These are phyloP conservation scores for Coniochaeta prunicola DNA, from an alignment of 2,329 filamentous ascomycete species.

Conservation along the genomic window DNA sequence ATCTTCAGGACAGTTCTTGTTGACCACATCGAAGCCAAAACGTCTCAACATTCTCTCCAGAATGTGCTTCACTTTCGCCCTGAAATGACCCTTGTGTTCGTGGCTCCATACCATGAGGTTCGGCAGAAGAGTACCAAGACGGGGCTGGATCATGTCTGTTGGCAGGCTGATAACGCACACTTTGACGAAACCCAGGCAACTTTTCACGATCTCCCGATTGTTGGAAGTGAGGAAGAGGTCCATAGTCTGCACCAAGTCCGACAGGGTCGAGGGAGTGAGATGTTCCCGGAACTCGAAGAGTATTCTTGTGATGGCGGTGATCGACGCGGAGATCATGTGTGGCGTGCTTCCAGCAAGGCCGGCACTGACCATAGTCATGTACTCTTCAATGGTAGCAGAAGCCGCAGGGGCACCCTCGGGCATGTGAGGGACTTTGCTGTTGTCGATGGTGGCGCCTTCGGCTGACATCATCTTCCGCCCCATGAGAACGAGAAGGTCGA, in stretches of 20 bases:
- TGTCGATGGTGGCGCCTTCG: constrained; percentile 68
- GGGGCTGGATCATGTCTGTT: constrained; percentile 67
- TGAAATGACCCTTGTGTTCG: constrained; percentile 96
- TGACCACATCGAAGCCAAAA: constrained; percentile 77
- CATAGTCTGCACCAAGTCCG: constrained; percentile 87
- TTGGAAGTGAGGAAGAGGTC: constrained; percentile 94
- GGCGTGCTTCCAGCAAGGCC: constrained; percentile 88
- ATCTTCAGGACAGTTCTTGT: constrained; percentile 72
- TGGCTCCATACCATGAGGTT: constrained; percentile 95
- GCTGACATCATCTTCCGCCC: constrained; percentile 67
- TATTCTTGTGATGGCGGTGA: constrained; percentile 88
- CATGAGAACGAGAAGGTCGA: constrained; percentile 83
- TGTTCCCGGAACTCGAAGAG: constrained; percentile 80
- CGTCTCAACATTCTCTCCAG: constrained; percentile 88
- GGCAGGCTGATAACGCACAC: constrained; percentile 86
- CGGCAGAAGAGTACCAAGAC: constrained; percentile 70
- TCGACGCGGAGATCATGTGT: constrained; percentile 96
- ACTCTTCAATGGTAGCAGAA: constrained; percentile 82
- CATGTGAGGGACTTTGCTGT: constrained; percentile 84
- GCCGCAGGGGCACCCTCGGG: constrained; percentile 69
- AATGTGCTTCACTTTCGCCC: constrained; percentile 96
- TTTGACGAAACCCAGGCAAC: constrained; percentile 93
- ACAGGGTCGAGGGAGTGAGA: constrained; percentile 62
- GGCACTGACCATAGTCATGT: constrained; percentile 96
- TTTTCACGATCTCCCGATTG: constrained; percentile 93